Percentiles rank a stretch among this genome's conserved stretches.
Conservation (phyloP, 1,139 yeast species). For the Sugiyamaella sp. region DNA sequence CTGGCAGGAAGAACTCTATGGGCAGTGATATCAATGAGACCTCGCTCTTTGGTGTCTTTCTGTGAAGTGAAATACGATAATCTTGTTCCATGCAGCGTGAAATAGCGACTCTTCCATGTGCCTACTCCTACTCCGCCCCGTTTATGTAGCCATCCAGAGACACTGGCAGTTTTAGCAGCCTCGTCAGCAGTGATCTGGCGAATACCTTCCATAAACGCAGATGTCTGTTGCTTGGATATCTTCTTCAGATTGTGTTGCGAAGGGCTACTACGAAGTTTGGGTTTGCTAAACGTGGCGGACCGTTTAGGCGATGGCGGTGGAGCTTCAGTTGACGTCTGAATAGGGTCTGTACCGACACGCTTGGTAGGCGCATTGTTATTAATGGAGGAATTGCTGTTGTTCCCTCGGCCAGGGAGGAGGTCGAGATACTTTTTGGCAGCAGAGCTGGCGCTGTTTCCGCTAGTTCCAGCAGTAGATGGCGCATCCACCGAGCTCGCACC, state of each 20-base stretch:
- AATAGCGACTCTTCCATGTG: conserved; percentile 89
- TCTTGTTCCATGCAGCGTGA: conserved; percentile 89
- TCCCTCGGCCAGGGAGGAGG: conserved; percentile 13
- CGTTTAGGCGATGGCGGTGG: conserved; percentile 22
- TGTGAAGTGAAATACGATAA: conserved; percentile 83
- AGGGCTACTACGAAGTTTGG: conserved; percentile 26
- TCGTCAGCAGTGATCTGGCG: conserved; percentile 74
- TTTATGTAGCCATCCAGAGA: conserved; percentile 95
- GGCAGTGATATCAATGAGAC: conserved; percentile 92
- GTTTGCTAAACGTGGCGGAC: conserved; percentile 15
- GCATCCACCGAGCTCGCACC: conserved; percentile 8
- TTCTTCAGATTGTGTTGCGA: conserved; percentile 38
- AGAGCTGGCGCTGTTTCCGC: conserved; percentile 2
- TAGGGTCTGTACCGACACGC: conserved; percentile 30
- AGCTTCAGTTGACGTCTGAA: conserved; percentile 14
- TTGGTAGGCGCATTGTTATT: conserved; percentile 13
- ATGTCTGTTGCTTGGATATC: conserved; percentile 54
- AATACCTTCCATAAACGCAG: conserved; percentile 94
- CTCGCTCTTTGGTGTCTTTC: conserved; percentile 82
- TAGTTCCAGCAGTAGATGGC: background rate
- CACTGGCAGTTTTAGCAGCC: conserved; percentile 73
- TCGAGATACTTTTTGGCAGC: conserved; percentile 22
- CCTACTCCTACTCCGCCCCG: conserved; percentile 83
- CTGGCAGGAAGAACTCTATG: conserved; percentile 85
- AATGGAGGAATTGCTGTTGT: background rate